Conservation (phyloP, 1,139 yeast genomes). For the Suzukiozyma palmioleophila region DNA sequence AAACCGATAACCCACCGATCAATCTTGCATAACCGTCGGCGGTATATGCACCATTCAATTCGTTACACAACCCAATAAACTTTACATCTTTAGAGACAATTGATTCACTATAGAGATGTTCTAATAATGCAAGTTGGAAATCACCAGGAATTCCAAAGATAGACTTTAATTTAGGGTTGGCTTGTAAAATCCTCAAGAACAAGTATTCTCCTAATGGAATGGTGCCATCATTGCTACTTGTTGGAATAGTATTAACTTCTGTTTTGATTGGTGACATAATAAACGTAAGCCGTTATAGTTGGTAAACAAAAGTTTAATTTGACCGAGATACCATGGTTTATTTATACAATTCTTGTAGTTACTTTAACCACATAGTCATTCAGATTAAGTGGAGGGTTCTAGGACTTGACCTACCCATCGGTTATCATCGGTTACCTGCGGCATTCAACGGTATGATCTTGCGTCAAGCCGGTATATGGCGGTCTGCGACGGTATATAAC, state of each 20-base stretch:
- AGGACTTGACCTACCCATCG: neutral
- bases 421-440: neutral
- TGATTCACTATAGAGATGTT: slow-evolving; percentile 28
- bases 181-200: slow-evolving; percentile 31
- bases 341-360: neutral
- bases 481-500: too few species aligned
- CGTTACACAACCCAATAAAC: slow-evolving; percentile 33
- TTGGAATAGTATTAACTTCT: slow-evolving; percentile 1
- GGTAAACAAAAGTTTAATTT: neutral
- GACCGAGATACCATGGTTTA: neutral
- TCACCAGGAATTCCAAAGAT: slow-evolving; percentile 44
- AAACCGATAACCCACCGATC: slow-evolving; percentile 36
- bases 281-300: too few species aligned
- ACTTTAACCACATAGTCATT: neutral
- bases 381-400: neutral
- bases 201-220: slow-evolving; percentile 38
- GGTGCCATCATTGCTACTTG: neutral
- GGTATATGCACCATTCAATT: slow-evolving; percentile 56
- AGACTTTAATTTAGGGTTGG: slow-evolving; percentile 31
- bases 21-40: slow-evolving; percentile 75
- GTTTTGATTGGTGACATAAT: slow-evolving; percentile 5
- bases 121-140: slow-evolving; percentile 34
- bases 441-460: neutral
- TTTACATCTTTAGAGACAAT: slow-evolving; percentile 17
- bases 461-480: too few species aligned